Evolutionary conservation across 768 basidiomycete genomes (phyloP).

Genomic region (Pisolithus albus): DNA sequence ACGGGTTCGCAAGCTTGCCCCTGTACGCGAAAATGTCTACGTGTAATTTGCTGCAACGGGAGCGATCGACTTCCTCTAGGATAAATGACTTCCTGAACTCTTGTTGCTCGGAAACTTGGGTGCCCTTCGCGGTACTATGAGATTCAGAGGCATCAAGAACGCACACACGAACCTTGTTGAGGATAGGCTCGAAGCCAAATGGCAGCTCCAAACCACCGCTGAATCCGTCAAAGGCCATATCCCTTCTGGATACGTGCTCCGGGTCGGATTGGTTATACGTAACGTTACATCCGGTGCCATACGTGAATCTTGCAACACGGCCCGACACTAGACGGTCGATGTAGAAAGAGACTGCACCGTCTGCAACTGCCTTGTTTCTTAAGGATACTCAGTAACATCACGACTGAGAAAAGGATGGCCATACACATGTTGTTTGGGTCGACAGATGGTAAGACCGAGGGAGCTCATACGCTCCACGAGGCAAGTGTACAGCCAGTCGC

Average conservation of each 20-base stretch:
- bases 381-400: background rate
- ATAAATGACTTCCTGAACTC: conserved; percentile 33
- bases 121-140: conserved; percentile 22
- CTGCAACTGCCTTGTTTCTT: conserved; percentile 41
- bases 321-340: conserved; percentile 38
- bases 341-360: conserved; percentile 33
- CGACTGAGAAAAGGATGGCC: conserved; percentile 7
- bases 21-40: conserved; percentile 19
- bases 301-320: conserved; percentile 38
- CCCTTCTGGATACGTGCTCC: conserved; percentile 31
- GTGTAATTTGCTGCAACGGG: conserved; percentile 9
- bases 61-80: conserved; percentile 9
- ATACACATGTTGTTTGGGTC: conserved; percentile 43
- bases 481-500: conserved; percentile 34
- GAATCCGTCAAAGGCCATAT: conserved; percentile 20
- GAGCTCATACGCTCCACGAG: conserved; percentile 29
- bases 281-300: conserved; percentile 31
- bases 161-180: conserved; percentile 28
- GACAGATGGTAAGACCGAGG: conserved; percentile 30
- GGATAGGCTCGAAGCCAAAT: conserved; percentile 32
- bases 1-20: conserved; percentile 12
- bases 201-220: conserved; percentile 30
- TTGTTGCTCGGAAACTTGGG: conserved; percentile 32
- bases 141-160: background rate
- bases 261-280: conserved; percentile 25